A percentile compares a stretch with the other conserved stretches of the same genome.
phyloP scores from a whole-genome alignment of 176 grass and related monocot species.

The Chrysopogon serrulatus region DNA sequence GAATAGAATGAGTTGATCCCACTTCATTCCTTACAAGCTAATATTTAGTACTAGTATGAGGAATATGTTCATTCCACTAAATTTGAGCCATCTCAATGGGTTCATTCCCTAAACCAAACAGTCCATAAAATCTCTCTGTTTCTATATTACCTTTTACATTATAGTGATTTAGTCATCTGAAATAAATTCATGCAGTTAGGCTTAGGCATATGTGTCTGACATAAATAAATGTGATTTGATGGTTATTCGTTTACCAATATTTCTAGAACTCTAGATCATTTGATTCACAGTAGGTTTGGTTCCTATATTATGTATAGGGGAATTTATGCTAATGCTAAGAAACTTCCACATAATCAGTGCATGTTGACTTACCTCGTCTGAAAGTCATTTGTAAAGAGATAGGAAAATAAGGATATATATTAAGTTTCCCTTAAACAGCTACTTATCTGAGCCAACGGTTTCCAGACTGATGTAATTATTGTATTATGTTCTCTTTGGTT shows the following conservation, averaged over 20 bases:
- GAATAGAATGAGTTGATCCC: too few relatives aligned
- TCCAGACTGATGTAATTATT: background rate
- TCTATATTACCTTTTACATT: background rate
- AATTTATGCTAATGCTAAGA: background rate
- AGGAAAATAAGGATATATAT: background rate
- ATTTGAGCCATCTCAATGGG: too few relatives aligned
- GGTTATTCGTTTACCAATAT: background rate
- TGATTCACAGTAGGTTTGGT: background rate
- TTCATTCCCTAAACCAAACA: too few relatives aligned
- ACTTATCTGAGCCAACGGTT: background rate
- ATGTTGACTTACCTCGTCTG: background rate
- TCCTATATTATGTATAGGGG: background rate
- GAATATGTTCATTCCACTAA: too few relatives aligned
- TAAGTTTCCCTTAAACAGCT: background rate
- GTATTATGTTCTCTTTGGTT: background rate
- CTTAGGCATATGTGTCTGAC: background rate
- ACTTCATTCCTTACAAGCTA: too few relatives aligned
- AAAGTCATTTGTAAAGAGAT: background rate
- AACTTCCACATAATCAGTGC: background rate
- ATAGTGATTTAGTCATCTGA: background rate
- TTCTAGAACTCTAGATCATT: background rate
- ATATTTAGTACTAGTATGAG: too few relatives aligned
- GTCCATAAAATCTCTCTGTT: background rate
- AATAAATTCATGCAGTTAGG: background rate
- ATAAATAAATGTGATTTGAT: slow-evolving; percentile 3